phyloP scores from a whole-genome alignment of 371 early-diverging fungal species.

The Parasitella parasitica region DNA sequence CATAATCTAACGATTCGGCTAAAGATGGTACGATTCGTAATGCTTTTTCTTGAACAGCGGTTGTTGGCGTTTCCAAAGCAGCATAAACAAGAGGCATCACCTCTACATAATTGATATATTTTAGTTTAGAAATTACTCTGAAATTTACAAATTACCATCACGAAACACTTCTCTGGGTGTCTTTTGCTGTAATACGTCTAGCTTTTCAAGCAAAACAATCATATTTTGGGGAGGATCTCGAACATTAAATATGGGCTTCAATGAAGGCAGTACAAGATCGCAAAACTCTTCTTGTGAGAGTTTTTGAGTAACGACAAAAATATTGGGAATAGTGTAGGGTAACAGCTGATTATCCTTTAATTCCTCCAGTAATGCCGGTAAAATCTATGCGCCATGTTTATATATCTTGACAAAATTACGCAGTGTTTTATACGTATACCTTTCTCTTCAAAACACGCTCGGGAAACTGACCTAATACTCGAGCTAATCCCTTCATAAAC shows the following conservation, averaged over 20 bases:
- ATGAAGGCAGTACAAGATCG: constrained; percentile 57
- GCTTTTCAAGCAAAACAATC: constrained; percentile 64
- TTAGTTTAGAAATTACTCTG: too few species aligned
- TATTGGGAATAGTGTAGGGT: constrained; percentile 75
- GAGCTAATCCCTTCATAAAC: constrained; percentile 77
- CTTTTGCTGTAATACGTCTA: constrained; percentile 63
- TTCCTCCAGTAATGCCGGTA: constrained; percentile 73
- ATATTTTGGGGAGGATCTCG: constrained; percentile 66
- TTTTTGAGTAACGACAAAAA: constrained; percentile 66
- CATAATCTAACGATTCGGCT: constrained; percentile 65
- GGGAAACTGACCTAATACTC: constrained; percentile 74
- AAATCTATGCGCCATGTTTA: constrained; percentile 45
- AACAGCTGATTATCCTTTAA: constrained; percentile 71
- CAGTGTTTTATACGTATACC: too few species aligned
- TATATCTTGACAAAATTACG: too few species aligned
- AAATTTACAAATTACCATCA: constrained; percentile 40
- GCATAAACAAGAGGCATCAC: constrained; percentile 78
- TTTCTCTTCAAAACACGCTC: constrained; percentile 67
- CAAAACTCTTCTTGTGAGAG: constrained; percentile 67
- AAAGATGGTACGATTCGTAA: constrained; percentile 67
- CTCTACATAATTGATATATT: constrained; percentile 29
- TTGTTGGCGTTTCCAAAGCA: constrained; percentile 62
- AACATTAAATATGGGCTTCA: constrained; percentile 64
- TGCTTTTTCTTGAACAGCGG: constrained; percentile 78
- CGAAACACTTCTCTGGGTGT: constrained; percentile 61